A percentile compares a stretch with the other conserved stretches of the same genome.
phyloP scores from a whole-genome alignment of 257 asterid species.

The Petunia secreta region DNA sequence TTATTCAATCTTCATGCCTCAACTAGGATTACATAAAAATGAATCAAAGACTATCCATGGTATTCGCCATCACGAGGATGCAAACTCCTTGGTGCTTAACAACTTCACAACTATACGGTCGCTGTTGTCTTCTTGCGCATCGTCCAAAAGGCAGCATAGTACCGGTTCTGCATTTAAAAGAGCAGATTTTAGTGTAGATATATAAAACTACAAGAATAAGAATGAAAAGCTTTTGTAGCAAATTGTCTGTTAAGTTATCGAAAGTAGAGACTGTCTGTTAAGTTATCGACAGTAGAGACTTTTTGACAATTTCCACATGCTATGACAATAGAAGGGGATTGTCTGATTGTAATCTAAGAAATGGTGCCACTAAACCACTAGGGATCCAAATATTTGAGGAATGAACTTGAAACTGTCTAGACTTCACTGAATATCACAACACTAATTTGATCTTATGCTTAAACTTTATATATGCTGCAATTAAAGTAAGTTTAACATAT shows the following conservation, averaged over 20 bases:
- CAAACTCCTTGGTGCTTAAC: not conserved
- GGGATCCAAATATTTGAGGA: not conserved
- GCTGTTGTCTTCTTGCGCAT: constrained; percentile 59
- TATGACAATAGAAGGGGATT: not conserved
- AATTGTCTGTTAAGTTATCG: not conserved
- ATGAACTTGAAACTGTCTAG: not conserved
- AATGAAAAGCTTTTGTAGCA: too few relatives aligned
- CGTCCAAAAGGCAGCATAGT: constrained; percentile 88
- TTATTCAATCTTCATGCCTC: not conserved
- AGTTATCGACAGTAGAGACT: not conserved
- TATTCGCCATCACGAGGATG: not conserved
- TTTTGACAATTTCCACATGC: not conserved
- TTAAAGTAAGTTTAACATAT: not conserved
- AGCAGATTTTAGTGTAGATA: not conserved
- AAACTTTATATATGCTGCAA: not conserved
- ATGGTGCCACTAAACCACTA: not conserved
- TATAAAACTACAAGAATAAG: not conserved
- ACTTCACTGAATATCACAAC: not conserved
- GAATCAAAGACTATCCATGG: not conserved
- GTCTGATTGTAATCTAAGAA: not conserved
- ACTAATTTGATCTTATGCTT: not conserved
- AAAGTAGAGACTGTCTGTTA: not conserved
- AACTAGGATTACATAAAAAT: not conserved
- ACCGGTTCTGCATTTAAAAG: constrained; percentile 61
- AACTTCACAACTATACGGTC: not conserved